Conservation (phyloP, 108 stramenopile species). For the Cyclostephanos tholiformis region DNA sequence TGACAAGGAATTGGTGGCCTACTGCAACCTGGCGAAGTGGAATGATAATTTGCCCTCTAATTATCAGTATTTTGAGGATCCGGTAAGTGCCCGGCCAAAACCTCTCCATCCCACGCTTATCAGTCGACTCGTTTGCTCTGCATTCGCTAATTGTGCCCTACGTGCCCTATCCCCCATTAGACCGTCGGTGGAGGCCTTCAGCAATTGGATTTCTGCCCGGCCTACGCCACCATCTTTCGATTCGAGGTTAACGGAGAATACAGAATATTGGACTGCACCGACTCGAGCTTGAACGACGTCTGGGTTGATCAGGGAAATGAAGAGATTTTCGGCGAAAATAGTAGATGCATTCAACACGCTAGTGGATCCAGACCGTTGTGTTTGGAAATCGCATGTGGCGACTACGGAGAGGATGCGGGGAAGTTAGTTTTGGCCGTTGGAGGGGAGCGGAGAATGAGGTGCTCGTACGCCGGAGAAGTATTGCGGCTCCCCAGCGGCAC, state of each 20-base stretch:
- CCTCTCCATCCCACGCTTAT: not conserved
- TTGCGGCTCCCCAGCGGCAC: slow-evolving; percentile 34
- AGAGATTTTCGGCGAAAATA: slow-evolving; percentile 23
- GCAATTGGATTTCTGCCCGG: slow-evolving; percentile 49
- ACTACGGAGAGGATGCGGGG: slow-evolving; percentile 27
- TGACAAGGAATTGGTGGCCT: slow-evolving; percentile 38
- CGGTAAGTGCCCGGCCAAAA: slow-evolving; percentile 1
- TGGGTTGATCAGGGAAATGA: slow-evolving; percentile 36
- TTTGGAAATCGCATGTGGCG: slow-evolving; percentile 25
- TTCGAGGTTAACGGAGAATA: slow-evolving; percentile 33
- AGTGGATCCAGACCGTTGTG: slow-evolving; percentile 36
- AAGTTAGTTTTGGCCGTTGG: slow-evolving; percentile 24
- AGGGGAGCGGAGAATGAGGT: slow-evolving; percentile 19
- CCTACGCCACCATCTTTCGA: slow-evolving; percentile 34
- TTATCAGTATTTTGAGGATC: slow-evolving; percentile 43
- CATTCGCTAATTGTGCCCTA: not conserved
- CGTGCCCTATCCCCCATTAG: not conserved
- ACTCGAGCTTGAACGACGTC: slow-evolving; percentile 10
- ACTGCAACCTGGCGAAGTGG: slow-evolving; percentile 43
- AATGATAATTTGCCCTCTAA: slow-evolving; percentile 38
- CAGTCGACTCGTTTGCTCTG: not conserved
- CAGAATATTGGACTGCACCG: slow-evolving; percentile 33
- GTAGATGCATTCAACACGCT: slow-evolving; percentile 38
- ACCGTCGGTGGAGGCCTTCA: slow-evolving; percentile 40
- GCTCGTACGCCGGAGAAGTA: slow-evolving; percentile 39